Percentiles rank a stretch among this genome's conserved stretches.
Evolutionary conservation across 2,329 filamentous ascomycete genomes (phyloP).

Genomic region (Clonostachys rosea): DNA sequence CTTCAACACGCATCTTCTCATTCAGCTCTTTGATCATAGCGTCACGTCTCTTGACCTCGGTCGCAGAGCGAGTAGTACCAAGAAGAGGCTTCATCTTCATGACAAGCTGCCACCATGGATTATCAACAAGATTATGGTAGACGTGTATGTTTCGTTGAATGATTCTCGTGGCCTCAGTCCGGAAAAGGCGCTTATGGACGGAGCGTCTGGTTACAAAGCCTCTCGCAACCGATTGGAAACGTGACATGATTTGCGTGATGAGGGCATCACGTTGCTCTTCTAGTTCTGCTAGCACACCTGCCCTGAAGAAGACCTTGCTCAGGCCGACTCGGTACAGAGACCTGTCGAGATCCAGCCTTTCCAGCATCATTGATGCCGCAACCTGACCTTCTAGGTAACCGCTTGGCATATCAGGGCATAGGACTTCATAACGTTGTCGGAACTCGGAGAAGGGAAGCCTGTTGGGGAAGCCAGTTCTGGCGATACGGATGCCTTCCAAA

Average conservation of each 20-base stretch:
- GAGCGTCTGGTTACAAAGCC: conserved; percentile 86
- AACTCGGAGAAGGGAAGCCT: conserved; percentile 90
- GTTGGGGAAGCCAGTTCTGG: conserved; percentile 94
- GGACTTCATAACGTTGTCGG: conserved; percentile 89
- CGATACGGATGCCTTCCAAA: conserved; percentile 96
- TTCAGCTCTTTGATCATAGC: conserved; percentile 88
- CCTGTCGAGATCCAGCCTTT: conserved; percentile 80
- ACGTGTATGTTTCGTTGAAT: conserved; percentile 93
- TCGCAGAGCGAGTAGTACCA: conserved; percentile 84
- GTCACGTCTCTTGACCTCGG: conserved; percentile 91
- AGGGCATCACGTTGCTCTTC: conserved; percentile 93
- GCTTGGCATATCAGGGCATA: conserved; percentile 83
- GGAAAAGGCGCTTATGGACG: conserved; percentile 89
- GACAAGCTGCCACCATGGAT: conserved; percentile 96
- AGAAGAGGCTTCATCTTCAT: conserved; percentile 93
- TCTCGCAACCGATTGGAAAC: conserved; percentile 87
- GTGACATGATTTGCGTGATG: conserved; percentile 89
- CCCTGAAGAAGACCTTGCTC: conserved; percentile 97
- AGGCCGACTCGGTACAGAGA: conserved; percentile 88
- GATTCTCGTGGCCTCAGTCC: conserved; percentile 89
- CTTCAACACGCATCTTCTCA: conserved; percentile 74
- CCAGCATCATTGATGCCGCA: conserved; percentile 80
- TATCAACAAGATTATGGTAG: conserved; percentile 83
- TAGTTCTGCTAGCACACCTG: conserved; percentile 90
- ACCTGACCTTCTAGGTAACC: conserved; percentile 88